Conservation (phyloP, 192 early-diverging fungal genomes). For the Backusella tarrabulga region DNA sequence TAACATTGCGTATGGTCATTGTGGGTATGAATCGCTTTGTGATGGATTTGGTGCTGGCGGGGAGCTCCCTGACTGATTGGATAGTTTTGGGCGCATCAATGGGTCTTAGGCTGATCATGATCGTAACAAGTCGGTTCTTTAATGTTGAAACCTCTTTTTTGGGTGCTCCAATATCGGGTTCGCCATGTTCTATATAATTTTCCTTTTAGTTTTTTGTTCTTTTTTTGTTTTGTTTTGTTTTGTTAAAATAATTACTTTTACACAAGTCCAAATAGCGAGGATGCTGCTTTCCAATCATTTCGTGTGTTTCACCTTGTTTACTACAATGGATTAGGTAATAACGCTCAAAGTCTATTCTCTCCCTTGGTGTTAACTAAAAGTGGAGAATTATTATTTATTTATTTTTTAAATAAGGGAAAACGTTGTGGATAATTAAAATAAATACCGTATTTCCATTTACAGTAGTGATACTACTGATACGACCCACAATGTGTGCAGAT, state of each 20-base stretch:
- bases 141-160: neutral
- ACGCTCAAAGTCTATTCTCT: slow-evolving; percentile 48
- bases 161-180: slow-evolving; percentile 7
- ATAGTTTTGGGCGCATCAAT: neutral
- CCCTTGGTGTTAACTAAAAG: slow-evolving; percentile 34
- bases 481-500: slow-evolving; percentile 35
- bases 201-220: neutral
- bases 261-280: slow-evolving; percentile 53
- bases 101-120: slow-evolving; percentile 31
- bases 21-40: slow-evolving; percentile 40
- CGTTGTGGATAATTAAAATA: too few species aligned
- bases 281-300: slow-evolving; percentile 37
- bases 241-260: slow-evolving; percentile 38
- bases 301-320: slow-evolving; percentile 35
- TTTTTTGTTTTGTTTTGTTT: neutral
- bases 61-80: slow-evolving; percentile 1
- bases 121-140: slow-evolving; percentile 14
- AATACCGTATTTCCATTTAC: slow-evolving; percentile 54
- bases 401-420: too few species aligned
- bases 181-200: slow-evolving; percentile 21
- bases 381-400: neutral
- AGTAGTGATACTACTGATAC: slow-evolving; percentile 38
- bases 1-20: slow-evolving; percentile 49
- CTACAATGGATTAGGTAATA: slow-evolving; percentile 44
- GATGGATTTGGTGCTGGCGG: slow-evolving; percentile 18